Evolutionary conservation across 2,329 filamentous ascomycete genomes (phyloP), one percentile per base, ranked within the genome.

Genomic region (Lomentospora prolificans): DNA sequence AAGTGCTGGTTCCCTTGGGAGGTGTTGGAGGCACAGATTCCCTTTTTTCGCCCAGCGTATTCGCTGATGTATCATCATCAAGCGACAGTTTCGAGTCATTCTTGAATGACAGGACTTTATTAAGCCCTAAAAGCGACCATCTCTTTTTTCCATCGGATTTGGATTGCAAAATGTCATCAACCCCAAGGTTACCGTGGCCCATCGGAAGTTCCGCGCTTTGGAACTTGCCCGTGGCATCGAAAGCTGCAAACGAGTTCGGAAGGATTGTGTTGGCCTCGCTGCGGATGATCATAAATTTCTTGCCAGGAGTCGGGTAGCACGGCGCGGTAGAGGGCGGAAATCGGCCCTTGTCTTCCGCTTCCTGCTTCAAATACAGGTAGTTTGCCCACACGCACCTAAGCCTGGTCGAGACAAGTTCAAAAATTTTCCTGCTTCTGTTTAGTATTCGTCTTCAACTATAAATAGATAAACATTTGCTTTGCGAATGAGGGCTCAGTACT

Each of bases 261-360:
- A 80, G 78, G 0, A 72, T 67, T 3, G 67, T 62, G 48, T 72
- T 73, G 22, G 78, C 64, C 58, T 96, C 90, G 60, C 88, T 91
- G 57, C 90, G 85, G 61, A 96, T 87, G 63, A 96, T 96, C 69
- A 95, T 82, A 58, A 96, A 88, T 59, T 88, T 81, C 64, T 92
- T 89, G 50, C 88, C 87, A 1, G 91, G 89, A 2, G 90, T 89
- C 4, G 91, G 91, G 57, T 86, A 85, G 63, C 86, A 90, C n/a
- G 91, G 89, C 4, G 83, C 84, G 2, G 89, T 89, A 1, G 88
- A 90, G 4, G 89, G 85, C 1, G 77, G 78, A 3, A 81, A 65
- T 12, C 72, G 75, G 36, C 79, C 72, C 14, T 25, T 50, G 19
- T 17, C 69, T 58, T 87, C 84, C 12, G 87, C 85, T 54, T 79